phyloP scores from a whole-genome alignment of 1,284 basidiomycete genomes.

The Cutaneotrichosporon cyanovorans region DNA sequence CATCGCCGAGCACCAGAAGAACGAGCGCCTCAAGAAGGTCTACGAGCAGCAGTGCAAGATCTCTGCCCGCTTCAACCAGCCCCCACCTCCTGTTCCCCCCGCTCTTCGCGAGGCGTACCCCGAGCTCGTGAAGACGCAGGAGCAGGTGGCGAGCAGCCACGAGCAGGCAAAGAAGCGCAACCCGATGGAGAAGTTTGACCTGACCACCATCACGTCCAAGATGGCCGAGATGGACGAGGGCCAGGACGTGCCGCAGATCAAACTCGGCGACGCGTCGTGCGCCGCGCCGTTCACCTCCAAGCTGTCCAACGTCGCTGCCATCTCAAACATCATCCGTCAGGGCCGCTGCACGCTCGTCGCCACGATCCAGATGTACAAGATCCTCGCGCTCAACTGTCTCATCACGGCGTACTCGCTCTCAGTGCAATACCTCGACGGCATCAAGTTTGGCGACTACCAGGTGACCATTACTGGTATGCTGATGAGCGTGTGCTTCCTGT shows the following conservation, averaged over 20 bases:
- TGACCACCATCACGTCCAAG: slow-evolving; percentile 77
- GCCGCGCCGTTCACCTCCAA: slow-evolving; percentile 96
- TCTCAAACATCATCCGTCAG: slow-evolving; percentile 91
- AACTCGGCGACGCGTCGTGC: slow-evolving; percentile 91
- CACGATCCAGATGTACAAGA: slow-evolving; percentile 98
- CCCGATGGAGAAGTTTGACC: slow-evolving; percentile 89
- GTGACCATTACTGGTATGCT: slow-evolving; percentile 87
- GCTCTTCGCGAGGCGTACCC: slow-evolving; percentile 77
- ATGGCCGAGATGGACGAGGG: slow-evolving; percentile 87
- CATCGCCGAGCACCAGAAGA: slow-evolving; percentile 82
- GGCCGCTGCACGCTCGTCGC: slow-evolving; percentile 93
- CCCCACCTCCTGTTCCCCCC: slow-evolving; percentile 79
- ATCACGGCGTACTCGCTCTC: slow-evolving; percentile 93
- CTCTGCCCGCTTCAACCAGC: slow-evolving; percentile 77
- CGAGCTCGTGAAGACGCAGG: slow-evolving; percentile 80
- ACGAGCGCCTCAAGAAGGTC: slow-evolving; percentile 86
- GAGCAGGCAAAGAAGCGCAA: slow-evolving; percentile 65
- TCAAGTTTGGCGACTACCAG: slow-evolving; percentile 96
- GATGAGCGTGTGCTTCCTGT: slow-evolving; percentile 95
- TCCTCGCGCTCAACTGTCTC: slow-evolving; percentile 86
- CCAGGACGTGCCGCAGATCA: slow-evolving; percentile 83
- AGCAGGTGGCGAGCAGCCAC: slow-evolving; percentile 61
- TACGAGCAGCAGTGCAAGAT: slow-evolving; percentile 90
- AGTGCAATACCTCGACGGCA: slow-evolving; percentile 92
- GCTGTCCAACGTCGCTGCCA: slow-evolving; percentile 82